These are phyloP conservation scores for Penicillium sp. DNA, from an alignment of 2,329 filamentous ascomycete genomes.

Conservation along the genomic window DNA sequence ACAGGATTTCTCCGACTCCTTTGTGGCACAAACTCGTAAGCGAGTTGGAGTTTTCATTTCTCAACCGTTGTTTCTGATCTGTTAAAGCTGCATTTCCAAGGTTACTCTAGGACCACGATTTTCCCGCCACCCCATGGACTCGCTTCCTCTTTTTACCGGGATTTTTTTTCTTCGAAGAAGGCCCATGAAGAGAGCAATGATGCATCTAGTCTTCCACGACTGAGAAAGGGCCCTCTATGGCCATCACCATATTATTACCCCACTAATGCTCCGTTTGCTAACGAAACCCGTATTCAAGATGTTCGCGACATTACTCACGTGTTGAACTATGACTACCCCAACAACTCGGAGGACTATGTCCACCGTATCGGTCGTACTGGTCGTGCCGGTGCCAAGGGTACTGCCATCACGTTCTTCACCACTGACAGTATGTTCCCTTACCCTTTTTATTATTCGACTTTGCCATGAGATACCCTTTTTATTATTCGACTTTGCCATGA, in stretches of 20 bases:
- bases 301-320: conserved; percentile 99
- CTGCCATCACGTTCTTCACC: conserved; percentile 97
- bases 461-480: background rate
- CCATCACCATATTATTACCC: conserved; percentile 44
- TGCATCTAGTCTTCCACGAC: conserved; percentile 65
- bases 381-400: conserved; percentile 84
- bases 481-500: background rate
- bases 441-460: background rate
- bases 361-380: conserved; percentile 71
- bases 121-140: conserved; percentile 57
- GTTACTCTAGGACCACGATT: conserved; percentile 68
- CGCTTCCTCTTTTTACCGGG: conserved; percentile 44
- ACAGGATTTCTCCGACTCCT: conserved; percentile 69
- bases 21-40: conserved; percentile 64
- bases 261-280: conserved; percentile 69
- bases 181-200: conserved; percentile 61
- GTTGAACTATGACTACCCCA: conserved; percentile 99
- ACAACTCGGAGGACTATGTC: conserved; percentile 77
- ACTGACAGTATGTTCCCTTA: conserved; percentile 83
- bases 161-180: conserved; percentile 49
- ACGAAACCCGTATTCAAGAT: conserved; percentile 81
- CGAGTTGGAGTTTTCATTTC: conserved; percentile 71
- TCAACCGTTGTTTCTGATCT: conserved; percentile 47
- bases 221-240: conserved; percentile 54
- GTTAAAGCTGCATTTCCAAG: conserved; percentile 76